Percentiles rank a stretch among this genome's conserved stretches.
Conservation (phyloP, 2,329 filamentous ascomycete genomes). For the Epicoccum sorghinum region DNA sequence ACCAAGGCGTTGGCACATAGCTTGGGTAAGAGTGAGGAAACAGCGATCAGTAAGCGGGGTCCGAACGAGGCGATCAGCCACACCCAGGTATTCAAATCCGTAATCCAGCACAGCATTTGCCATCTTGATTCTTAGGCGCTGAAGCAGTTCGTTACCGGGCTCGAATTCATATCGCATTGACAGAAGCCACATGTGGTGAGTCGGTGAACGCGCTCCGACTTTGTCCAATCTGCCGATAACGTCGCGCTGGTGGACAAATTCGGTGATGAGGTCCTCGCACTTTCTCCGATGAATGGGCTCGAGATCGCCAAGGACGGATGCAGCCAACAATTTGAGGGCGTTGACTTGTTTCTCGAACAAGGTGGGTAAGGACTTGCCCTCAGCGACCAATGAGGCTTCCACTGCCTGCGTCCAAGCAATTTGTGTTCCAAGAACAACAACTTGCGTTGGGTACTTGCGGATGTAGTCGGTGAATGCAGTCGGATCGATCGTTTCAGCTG, state of each 20-base stretch:
- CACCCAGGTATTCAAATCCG: slow-evolving; percentile 96
- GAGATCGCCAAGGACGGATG: slow-evolving; percentile 88
- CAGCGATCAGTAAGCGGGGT: slow-evolving; percentile 97
- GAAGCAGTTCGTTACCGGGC: slow-evolving; percentile 77
- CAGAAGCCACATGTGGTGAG: slow-evolving; percentile 89
- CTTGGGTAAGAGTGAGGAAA: slow-evolving; percentile 96
- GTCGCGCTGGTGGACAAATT: slow-evolving; percentile 97
- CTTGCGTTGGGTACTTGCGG: slow-evolving; percentile 83
- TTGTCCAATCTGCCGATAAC: slow-evolving; percentile 85
- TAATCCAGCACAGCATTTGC: slow-evolving; percentile 95
- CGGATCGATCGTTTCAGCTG: slow-evolving; percentile 71
- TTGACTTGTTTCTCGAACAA: slow-evolving; percentile 84
- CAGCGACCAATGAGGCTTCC: slow-evolving; percentile 74
- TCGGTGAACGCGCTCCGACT: slow-evolving; percentile 73
- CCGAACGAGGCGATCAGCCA: slow-evolving; percentile 92
- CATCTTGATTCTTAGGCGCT: slow-evolving; percentile 91
- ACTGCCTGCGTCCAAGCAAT: slow-evolving; percentile 92
- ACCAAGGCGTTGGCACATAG: slow-evolving; percentile 90
- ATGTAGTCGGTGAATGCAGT: slow-evolving; percentile 80
- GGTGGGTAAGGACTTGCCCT: slow-evolving; percentile 70
- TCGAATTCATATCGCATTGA: slow-evolving; percentile 97
- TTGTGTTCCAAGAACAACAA: slow-evolving; percentile 93
- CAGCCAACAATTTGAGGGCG: slow-evolving; percentile 82
- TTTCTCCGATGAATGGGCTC: slow-evolving; percentile 89
- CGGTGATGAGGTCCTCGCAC: slow-evolving; percentile 97